These are phyloP conservation scores for Aureobasidium musti DNA, from an alignment of 2,329 filamentous ascomycete genomes.

Conservation along the genomic window DNA sequence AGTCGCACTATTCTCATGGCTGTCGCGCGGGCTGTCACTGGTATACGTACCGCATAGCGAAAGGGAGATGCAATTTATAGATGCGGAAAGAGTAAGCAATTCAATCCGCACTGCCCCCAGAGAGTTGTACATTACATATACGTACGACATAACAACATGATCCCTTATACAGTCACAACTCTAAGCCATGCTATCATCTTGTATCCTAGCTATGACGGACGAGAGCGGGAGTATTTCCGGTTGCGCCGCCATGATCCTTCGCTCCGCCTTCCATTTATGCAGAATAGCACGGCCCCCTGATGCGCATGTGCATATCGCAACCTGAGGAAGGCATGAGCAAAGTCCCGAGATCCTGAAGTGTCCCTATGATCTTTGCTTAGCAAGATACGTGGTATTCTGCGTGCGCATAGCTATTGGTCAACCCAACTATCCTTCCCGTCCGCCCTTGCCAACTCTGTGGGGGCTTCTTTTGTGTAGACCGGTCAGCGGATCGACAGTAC, in stretches of 20 bases:
- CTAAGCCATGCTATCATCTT: constrained; percentile 6
- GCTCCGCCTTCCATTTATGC: constrained; percentile 17
- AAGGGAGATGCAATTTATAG: constrained; percentile 16
- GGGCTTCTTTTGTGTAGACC: constrained; percentile 11
- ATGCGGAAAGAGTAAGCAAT: constrained; percentile 4
- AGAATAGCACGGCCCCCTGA: constrained; percentile 15
- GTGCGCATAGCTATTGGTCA: constrained; percentile 13
- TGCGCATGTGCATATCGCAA: constrained; percentile 10
- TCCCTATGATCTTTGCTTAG: neutral
- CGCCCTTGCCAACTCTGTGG: constrained; percentile 4
- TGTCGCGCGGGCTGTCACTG: neutral
- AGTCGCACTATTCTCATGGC: neutral
- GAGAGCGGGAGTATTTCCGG: neutral
- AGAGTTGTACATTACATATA: constrained; percentile 11
- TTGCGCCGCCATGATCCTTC: constrained; percentile 14
- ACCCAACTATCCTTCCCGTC: neutral
- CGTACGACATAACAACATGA: constrained; percentile 23
- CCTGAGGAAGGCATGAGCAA: constrained; percentile 20
- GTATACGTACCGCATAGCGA: neutral
- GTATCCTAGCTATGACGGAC: constrained; percentile 1
- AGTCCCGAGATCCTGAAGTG: neutral
- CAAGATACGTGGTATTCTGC: neutral
- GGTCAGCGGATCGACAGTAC: constrained; percentile 23
- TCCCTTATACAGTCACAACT: neutral
- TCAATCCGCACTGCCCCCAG: constrained; percentile 7